Conservation (phyloP, 2,329 filamentous ascomycete genomes). For the Thelonectria blattea region DNA sequence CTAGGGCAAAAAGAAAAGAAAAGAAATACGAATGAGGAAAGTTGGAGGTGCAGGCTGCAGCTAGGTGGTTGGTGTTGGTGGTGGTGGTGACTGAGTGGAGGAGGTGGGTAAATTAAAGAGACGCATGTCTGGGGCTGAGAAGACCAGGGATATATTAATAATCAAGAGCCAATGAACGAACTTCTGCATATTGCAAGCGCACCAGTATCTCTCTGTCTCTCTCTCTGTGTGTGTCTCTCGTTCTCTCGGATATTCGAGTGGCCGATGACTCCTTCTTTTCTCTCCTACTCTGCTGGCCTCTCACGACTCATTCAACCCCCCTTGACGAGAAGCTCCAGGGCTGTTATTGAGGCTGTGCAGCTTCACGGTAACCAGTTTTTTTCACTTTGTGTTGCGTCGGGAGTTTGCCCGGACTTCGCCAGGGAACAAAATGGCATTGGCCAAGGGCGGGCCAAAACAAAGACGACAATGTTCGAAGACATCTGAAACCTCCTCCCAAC, state of each 20-base stretch:
- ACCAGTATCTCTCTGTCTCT: not conserved
- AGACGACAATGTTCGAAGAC: not conserved
- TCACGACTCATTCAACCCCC: not conserved
- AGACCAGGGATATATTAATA: constrained; percentile 3
- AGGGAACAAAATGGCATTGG: too few species aligned
- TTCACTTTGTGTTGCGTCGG: constrained; percentile 3
- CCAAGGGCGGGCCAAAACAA: not conserved
- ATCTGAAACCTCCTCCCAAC: constrained; percentile 21
- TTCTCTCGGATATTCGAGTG: constrained; percentile 14
- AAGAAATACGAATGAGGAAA: not conserved
- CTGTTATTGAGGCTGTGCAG: constrained; percentile 7
- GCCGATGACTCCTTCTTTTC: not conserved
- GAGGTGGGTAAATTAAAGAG: not conserved
- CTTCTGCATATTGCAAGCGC: too few species aligned
- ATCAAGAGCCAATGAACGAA: too few species aligned
- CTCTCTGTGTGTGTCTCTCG: not conserved
- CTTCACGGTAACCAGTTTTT: constrained; percentile 3
- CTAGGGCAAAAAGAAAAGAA: not conserved
- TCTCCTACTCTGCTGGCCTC: too few species aligned
- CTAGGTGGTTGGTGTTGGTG: too few species aligned
- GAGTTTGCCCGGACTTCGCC: not conserved
- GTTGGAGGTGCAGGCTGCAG: too few species aligned
- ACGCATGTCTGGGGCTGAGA: constrained; percentile 30
- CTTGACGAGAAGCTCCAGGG: too few species aligned
- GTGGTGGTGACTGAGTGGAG: not conserved